These are phyloP conservation scores for Phytophthora citrophthora DNA, from an alignment of 352 stramenopile genomes.

Conservation along the genomic window DNA sequence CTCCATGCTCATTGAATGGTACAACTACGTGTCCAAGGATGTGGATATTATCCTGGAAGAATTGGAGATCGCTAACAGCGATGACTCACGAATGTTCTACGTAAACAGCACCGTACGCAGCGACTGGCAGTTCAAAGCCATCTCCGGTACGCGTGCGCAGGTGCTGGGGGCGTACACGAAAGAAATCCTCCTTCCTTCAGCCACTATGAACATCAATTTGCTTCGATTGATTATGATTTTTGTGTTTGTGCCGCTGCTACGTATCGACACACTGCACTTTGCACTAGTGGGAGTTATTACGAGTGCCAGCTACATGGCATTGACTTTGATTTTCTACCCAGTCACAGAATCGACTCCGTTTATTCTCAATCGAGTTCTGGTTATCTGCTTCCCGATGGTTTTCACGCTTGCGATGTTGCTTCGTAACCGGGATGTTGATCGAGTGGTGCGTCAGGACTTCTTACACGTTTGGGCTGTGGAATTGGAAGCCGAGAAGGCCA, in stretches of 20 bases:
- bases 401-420: conserved; percentile 75
- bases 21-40: conserved; percentile 75
- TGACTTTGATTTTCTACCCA: conserved; percentile 74
- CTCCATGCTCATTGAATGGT: conserved; percentile 86
- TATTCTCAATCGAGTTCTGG: conserved; percentile 69
- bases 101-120: conserved; percentile 57
- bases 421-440: conserved; percentile 77
- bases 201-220: conserved; percentile 85
- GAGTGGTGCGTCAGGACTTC: conserved; percentile 82
- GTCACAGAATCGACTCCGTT: conserved; percentile 62
- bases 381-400: conserved; percentile 74
- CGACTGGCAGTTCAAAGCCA: conserved; percentile 64
- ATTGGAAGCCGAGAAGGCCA: conserved; percentile 72
- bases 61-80: conserved; percentile 46
- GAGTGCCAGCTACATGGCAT: conserved; percentile 63
- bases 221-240: conserved; percentile 80
- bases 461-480: conserved; percentile 82
- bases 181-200: conserved; percentile 65
- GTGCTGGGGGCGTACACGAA: conserved; percentile 72
- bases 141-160: conserved; percentile 58
- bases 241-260: conserved; percentile 73
- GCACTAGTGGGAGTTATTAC: conserved; percentile 57
- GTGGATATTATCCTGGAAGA: conserved; percentile 67
- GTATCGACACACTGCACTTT: conserved; percentile 81
- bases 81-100: conserved; percentile 48